Percentiles rank a stretch among this genome's conserved stretches.
These are phyloP conservation scores for Tubosaeta sp. DNA, from an alignment of 768 basidiomycete genomes.

Conservation along the genomic window DNA sequence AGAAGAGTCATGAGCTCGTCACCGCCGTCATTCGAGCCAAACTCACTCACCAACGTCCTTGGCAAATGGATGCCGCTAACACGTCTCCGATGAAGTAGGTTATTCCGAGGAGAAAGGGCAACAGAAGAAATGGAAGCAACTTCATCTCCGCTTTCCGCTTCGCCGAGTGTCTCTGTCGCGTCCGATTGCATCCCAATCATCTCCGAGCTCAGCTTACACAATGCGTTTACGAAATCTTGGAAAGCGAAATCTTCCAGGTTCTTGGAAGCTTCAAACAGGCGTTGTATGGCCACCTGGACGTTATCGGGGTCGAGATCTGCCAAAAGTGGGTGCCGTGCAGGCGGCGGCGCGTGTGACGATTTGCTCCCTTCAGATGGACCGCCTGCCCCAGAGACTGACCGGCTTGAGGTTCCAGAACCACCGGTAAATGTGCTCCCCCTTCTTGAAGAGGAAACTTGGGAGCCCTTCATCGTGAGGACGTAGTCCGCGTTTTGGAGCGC, in stretches of 20 bases:
- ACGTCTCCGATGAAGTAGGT: conserved; percentile 55
- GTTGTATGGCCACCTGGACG: conserved; percentile 68
- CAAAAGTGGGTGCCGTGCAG: conserved; percentile 55
- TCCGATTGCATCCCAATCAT: conserved; percentile 89
- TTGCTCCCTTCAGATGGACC: conserved; percentile 14
- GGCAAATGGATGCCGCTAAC: conserved; percentile 89
- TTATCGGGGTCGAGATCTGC: conserved; percentile 73
- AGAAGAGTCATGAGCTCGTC: neutral
- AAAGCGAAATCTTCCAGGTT: conserved; percentile 82
- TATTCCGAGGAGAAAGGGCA: conserved; percentile 38
- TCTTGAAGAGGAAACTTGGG: conserved; percentile 24
- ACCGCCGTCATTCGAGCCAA: neutral
- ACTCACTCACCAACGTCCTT: conserved; percentile 63
- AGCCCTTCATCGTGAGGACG: conserved; percentile 66
- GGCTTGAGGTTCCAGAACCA: conserved; percentile 34
- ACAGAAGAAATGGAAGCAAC: conserved; percentile 30
- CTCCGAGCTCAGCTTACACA: conserved; percentile 84
- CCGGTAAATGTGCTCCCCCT: conserved; percentile 33
- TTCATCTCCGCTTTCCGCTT: conserved; percentile 32
- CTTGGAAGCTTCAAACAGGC: conserved; percentile 82
- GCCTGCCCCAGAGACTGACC: conserved; percentile 35
- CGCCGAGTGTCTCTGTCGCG: conserved; percentile 20
- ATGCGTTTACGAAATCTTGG: conserved; percentile 65
- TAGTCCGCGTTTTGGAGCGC: conserved; percentile 94
- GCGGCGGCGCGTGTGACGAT: conserved; percentile 19